Conservation (phyloP, 495 filamentous ascomycete genomes). For the Evernia prunastri region DNA sequence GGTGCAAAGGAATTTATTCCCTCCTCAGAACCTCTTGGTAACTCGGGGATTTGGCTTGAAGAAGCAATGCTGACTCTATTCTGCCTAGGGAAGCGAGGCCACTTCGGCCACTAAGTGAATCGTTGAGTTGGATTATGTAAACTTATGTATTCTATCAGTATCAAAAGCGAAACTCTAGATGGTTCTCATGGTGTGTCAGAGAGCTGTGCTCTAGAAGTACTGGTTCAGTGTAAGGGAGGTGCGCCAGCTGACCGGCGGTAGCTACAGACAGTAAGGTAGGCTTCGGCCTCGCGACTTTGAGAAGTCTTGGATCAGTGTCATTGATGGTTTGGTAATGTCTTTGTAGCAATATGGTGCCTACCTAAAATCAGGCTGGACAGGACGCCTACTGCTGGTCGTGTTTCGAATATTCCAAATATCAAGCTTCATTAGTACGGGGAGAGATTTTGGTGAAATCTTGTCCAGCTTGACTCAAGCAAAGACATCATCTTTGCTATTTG, state of each 20-base stretch:
- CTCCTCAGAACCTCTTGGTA: no score
- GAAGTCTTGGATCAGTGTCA: background rate
- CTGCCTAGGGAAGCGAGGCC: conserved; percentile 65
- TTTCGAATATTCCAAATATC: background rate
- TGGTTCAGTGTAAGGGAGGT: background rate
- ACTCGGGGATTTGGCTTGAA: no score
- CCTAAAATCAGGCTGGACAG: no score
- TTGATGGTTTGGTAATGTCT: no score
- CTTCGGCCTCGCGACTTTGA: background rate
- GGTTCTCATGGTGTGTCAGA: background rate
- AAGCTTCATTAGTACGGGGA: background rate
- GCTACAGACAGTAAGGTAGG: background rate
- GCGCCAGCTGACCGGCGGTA: background rate
- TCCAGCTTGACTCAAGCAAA: background rate
- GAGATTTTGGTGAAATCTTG: background rate
- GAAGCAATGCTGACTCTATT: no score
- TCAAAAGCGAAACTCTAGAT: background rate
- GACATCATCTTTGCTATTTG: background rate
- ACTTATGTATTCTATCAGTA: conserved; percentile 14
- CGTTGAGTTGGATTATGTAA: conserved; percentile 12
- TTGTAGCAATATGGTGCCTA: no score
- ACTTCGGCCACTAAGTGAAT: conserved; percentile 52
- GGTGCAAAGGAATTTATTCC: no score
- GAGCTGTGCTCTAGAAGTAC: background rate
- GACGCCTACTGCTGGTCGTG: background rate